Percentiles rank a stretch among this genome's conserved stretches.
phyloP scores from a whole-genome alignment of 306 rosid genomes.

The Heteromeles arbutifolia region DNA sequence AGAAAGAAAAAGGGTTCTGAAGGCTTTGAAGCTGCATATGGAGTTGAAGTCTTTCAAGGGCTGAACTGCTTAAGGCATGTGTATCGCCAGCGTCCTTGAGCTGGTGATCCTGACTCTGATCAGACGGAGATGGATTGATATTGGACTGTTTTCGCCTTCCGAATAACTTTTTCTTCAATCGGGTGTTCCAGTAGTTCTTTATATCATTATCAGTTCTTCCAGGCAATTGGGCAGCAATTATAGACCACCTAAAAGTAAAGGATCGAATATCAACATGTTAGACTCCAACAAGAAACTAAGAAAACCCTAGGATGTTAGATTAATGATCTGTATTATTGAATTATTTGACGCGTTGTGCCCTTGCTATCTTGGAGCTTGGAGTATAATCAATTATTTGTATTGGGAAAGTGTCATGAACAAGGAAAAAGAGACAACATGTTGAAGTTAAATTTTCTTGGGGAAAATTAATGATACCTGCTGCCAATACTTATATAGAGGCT shows the following conservation, averaged over 20 bases:
- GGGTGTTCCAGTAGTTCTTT: slow-evolving; percentile 96
- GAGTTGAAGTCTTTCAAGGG: slow-evolving; percentile 90
- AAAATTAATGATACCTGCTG: slow-evolving; percentile 59
- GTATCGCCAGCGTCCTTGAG: slow-evolving; percentile 32
- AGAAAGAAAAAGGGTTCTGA: slow-evolving; percentile 71
- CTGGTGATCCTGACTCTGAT: slow-evolving; percentile 12
- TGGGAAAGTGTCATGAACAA: slow-evolving; percentile 27
- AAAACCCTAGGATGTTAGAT: slow-evolving; percentile 1
- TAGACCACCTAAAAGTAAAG: slow-evolving; percentile 73
- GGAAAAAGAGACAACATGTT: slow-evolving; percentile 48
- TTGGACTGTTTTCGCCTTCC: slow-evolving; percentile 72
- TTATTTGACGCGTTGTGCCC: not conserved
- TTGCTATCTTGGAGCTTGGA: too few species aligned
- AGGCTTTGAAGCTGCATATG: slow-evolving; percentile 89
- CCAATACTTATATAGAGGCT: slow-evolving; percentile 97
- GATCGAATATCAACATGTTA: slow-evolving; percentile 11
- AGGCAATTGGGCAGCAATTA: slow-evolving; percentile 94
- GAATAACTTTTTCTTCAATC: slow-evolving; percentile 81
- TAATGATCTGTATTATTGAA: not conserved
- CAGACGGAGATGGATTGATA: slow-evolving; percentile 8
- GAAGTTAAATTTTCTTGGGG: slow-evolving; percentile 11
- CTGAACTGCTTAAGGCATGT: slow-evolving; percentile 60
- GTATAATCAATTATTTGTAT: not conserved
- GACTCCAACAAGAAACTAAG: slow-evolving; percentile 19
- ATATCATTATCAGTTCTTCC: slow-evolving; percentile 99